phyloP scores from a whole-genome alignment of 768 basidiomycete genomes.

The Lyophyllum shimeji region DNA sequence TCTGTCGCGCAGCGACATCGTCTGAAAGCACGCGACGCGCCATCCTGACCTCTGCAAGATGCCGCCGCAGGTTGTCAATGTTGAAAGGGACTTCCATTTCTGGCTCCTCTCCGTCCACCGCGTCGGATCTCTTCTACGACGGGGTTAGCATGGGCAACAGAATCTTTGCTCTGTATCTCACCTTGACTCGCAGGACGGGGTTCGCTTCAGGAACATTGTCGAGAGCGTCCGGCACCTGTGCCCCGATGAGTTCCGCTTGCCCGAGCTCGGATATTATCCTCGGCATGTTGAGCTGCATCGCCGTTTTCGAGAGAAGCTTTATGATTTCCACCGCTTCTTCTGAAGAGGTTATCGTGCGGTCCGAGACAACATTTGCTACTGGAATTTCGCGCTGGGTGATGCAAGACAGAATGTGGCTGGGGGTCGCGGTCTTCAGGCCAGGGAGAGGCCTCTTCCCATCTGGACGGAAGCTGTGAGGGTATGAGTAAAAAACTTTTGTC shows the following conservation, averaged over 20 bases:
- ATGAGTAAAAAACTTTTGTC: not conserved
- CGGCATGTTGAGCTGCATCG: constrained; percentile 53
- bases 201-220: constrained; percentile 56
- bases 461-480: constrained; percentile 34
- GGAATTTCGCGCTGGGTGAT: constrained; percentile 51
- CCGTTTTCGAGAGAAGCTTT: constrained; percentile 55
- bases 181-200: constrained; percentile 52
- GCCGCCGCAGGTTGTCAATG: constrained; percentile 65
- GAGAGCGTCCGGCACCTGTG: constrained; percentile 39
- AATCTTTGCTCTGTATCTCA: constrained; percentile 11
- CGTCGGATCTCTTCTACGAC: not conserved
- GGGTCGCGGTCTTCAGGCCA: constrained; percentile 16
- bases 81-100: constrained; percentile 68
- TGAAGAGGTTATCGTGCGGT: constrained; percentile 53
- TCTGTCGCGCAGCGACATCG: constrained; percentile 74
- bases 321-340: constrained; percentile 58
- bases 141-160: not conserved
- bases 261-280: constrained; percentile 56
- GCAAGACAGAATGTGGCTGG: constrained; percentile 39
- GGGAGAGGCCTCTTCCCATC: constrained; percentile 25
- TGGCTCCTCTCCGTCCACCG: constrained; percentile 12
- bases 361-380: constrained; percentile 51
- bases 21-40: constrained; percentile 63
- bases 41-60: constrained; percentile 62
- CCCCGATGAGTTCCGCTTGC: constrained; percentile 48